Evolutionary conservation across 2,329 filamentous ascomycete genomes (phyloP).

Genomic region (Neophaeococcomyces aloes): DNA sequence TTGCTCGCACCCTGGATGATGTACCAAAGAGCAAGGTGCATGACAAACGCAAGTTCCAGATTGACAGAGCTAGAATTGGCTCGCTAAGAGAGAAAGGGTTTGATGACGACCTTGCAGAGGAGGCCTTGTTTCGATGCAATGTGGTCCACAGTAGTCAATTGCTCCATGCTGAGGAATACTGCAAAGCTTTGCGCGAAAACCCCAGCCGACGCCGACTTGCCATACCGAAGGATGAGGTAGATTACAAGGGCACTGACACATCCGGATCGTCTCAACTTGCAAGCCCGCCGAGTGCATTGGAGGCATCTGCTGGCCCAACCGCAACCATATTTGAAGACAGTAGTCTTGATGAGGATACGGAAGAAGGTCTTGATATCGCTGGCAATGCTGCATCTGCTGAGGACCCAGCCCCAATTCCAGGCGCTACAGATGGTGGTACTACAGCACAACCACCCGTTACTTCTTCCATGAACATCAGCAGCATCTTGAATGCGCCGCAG

Average conservation of each 20-base stretch:
- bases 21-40: conserved; percentile 38
- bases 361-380: neutral
- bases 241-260: conserved; percentile 1
- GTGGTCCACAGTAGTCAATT: conserved; percentile 34
- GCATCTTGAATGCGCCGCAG: conserved; percentile 14
- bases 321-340: conserved; percentile 7
- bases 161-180: conserved; percentile 62
- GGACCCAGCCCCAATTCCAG: neutral
- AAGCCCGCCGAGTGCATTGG: conserved; percentile 1
- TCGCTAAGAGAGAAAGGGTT: conserved; percentile 39
- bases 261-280: conserved; percentile 1
- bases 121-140: conserved; percentile 75
- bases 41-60: conserved; percentile 42
- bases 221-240: conserved; percentile 36
- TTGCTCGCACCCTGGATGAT: conserved; percentile 53
- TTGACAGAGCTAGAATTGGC: conserved; percentile 40
- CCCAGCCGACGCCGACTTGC: conserved; percentile 54
- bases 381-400: conserved; percentile 14
- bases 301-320: neutral
- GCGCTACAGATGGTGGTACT: neutral
- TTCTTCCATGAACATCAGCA: conserved; percentile 16
- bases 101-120: conserved; percentile 55
- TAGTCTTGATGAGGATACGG: conserved; percentile 5
- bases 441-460: neutral
- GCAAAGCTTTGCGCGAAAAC: conserved; percentile 50